Evolutionary conservation across 805 yeast species (phyloP).

Genomic region (Diddensiella santjacobensis): DNA sequence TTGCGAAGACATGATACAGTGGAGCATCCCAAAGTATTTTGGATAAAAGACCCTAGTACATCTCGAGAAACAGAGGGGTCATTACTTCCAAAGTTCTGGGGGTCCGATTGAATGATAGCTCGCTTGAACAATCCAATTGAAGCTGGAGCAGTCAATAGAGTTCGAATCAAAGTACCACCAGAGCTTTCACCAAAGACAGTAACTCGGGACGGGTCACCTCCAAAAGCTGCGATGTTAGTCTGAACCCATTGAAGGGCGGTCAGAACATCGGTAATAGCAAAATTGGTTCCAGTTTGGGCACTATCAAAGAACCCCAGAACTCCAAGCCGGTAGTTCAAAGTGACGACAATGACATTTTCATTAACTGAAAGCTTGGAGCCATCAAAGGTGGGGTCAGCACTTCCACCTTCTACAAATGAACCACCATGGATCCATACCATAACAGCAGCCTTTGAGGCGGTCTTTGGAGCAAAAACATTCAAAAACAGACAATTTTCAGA

Average conservation of each 20-base stretch:
- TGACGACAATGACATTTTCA: slow-evolving; percentile 28
- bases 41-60: slow-evolving; percentile 8
- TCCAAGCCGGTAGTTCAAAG: slow-evolving; percentile 36
- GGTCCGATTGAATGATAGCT: slow-evolving; percentile 28
- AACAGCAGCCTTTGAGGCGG: slow-evolving; percentile 21
- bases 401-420: slow-evolving; percentile 32
- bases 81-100: slow-evolving; percentile 18
- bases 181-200: slow-evolving; percentile 41
- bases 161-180: slow-evolving; percentile 31
- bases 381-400: slow-evolving; percentile 28
- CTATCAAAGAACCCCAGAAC: slow-evolving; percentile 37
- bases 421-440: slow-evolving; percentile 40
- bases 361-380: slow-evolving; percentile 24
- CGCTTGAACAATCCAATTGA: slow-evolving; percentile 20
- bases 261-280: slow-evolving; percentile 38
- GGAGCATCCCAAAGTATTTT: slow-evolving; percentile 10
- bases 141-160: slow-evolving; percentile 17
- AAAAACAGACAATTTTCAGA: slow-evolving; percentile 34
- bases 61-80: slow-evolving; percentile 10
- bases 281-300: slow-evolving; percentile 29
- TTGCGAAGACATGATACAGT: slow-evolving; percentile 11
- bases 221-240: slow-evolving; percentile 35
- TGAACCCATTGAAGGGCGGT: slow-evolving; percentile 37
- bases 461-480: slow-evolving; percentile 29
- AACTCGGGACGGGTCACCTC: slow-evolving; percentile 36